Evolutionary conservation across 371 early-diverging fungal genomes (phyloP).

Genomic region (Apophysomyces elegans): DNA sequence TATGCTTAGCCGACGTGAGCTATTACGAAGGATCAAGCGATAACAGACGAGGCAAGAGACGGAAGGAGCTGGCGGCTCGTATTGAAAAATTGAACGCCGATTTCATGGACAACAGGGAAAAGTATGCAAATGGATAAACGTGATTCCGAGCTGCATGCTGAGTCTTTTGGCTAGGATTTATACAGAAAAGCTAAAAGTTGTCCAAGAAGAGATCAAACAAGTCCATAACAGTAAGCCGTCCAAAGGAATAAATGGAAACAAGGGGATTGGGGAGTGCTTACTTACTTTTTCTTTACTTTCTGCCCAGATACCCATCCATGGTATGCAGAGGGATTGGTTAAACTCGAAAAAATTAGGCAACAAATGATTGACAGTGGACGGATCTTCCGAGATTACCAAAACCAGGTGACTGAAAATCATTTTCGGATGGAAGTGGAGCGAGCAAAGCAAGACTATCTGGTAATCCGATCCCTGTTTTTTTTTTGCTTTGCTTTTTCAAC

Average conservation of each 20-base stretch:
- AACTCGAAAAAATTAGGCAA: constrained; percentile 62
- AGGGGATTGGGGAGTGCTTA: background rate
- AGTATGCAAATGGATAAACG: constrained; percentile 29
- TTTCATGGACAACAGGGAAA: constrained; percentile 45
- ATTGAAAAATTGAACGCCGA: constrained; percentile 45
- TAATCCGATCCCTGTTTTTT: constrained; percentile 18
- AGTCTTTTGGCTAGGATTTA: constrained; percentile 30
- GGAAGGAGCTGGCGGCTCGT: constrained; percentile 39
- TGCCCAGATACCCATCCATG: constrained; percentile 66
- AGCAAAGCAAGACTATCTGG: constrained; percentile 64
- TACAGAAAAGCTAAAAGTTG: constrained; percentile 29
- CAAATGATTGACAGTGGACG: constrained; percentile 57
- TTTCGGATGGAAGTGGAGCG: constrained; percentile 58
- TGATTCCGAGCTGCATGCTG: background rate
- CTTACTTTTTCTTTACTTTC: background rate
- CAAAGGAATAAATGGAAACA: background rate
- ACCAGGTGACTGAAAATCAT: constrained; percentile 69
- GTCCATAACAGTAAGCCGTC: constrained; percentile 31
- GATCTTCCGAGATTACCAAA: constrained; percentile 70
- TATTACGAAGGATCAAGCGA: constrained; percentile 29
- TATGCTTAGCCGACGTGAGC: constrained; percentile 6
- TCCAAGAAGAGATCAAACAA: constrained; percentile 36
- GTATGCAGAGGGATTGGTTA: constrained; percentile 64
- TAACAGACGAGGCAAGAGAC: constrained; percentile 35
- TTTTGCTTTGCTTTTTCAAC: background rate